Evolutionary conservation across 2,329 filamentous ascomycete species (phyloP).

Genomic region (Dissoconium aciculare): DNA sequence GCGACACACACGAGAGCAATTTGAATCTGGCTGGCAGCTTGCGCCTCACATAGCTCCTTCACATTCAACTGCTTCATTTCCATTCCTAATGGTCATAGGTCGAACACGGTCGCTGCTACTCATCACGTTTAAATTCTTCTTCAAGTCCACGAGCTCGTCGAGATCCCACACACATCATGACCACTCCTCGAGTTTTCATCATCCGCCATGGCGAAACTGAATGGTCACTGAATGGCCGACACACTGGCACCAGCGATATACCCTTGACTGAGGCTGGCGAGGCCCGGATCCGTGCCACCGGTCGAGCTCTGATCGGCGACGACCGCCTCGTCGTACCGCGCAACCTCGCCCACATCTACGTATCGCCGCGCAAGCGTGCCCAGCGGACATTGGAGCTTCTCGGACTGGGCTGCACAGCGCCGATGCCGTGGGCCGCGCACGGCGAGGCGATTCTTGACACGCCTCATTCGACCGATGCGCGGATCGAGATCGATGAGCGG

Average conservation of each 20-base stretch:
- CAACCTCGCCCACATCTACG: conserved; percentile 78
- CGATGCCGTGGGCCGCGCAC: conserved; percentile 49
- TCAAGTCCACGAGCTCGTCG: too few species aligned
- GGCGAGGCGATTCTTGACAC: conserved; percentile 15
- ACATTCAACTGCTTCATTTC: too few species aligned
- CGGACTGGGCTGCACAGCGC: conserved; percentile 43
- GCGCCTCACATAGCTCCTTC: too few species aligned
- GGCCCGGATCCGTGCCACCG: conserved; percentile 45
- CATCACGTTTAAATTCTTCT: too few species aligned
- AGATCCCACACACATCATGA: too few species aligned
- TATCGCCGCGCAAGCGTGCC: conserved; percentile 71
- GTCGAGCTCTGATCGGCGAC: conserved; percentile 65
- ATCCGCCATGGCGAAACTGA: conserved; percentile 85
- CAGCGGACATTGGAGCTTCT: conserved; percentile 84
- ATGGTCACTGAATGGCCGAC: conserved; percentile 72
- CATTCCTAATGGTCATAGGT: too few species aligned
- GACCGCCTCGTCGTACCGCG: conserved; percentile 73
- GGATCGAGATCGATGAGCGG: conserved; percentile 35
- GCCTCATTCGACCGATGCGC: conserved; percentile 24
- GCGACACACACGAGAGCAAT: too few species aligned
- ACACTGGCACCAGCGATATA: conserved; percentile 74
- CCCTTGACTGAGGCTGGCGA: conserved; percentile 66
- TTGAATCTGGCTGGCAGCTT: too few species aligned
- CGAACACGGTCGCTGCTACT: too few species aligned
- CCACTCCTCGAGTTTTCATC: conserved; percentile 37